Conservation (phyloP, 2,329 filamentous ascomycete genomes). For the Colletotrichum sp. region DNA sequence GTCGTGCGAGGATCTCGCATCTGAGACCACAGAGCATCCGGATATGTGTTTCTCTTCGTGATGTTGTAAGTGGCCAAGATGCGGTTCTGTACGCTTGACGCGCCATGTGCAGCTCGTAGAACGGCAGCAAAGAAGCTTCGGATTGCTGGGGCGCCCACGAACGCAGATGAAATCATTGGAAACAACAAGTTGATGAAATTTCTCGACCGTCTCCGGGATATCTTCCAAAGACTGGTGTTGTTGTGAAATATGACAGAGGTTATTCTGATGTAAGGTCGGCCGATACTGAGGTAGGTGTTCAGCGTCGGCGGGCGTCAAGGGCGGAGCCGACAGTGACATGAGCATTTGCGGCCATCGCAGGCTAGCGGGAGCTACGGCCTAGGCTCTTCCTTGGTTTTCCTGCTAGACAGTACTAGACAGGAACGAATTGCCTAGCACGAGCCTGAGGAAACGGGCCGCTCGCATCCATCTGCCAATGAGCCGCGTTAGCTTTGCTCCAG, state of each 20-base stretch:
- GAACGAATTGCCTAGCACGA: background rate
- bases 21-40: background rate
- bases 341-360: background rate
- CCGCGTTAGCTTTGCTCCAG: background rate
- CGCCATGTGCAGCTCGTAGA: background rate
- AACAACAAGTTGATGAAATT: background rate
- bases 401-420: background rate
- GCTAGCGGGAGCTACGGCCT: background rate
- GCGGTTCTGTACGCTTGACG: background rate
- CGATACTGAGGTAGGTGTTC: background rate
- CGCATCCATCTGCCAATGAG: background rate
- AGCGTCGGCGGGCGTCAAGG: background rate
- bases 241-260: background rate
- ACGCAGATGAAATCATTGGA: background rate
- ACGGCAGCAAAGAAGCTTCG: background rate
- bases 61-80: background rate
- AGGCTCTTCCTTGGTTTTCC: background rate
- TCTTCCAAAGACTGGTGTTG: background rate
- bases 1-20: conserved; percentile 10
- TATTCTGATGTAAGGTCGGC: background rate
- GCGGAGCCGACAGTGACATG: background rate
- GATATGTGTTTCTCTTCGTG: background rate
- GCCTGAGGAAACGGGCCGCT: conserved; percentile 8
- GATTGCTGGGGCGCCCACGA: background rate
- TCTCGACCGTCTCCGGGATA: background rate